Base-by-base conservation (phyloP, 2,329 filamentous ascomycete species). In the Colletotrichum sp. region DNA sequence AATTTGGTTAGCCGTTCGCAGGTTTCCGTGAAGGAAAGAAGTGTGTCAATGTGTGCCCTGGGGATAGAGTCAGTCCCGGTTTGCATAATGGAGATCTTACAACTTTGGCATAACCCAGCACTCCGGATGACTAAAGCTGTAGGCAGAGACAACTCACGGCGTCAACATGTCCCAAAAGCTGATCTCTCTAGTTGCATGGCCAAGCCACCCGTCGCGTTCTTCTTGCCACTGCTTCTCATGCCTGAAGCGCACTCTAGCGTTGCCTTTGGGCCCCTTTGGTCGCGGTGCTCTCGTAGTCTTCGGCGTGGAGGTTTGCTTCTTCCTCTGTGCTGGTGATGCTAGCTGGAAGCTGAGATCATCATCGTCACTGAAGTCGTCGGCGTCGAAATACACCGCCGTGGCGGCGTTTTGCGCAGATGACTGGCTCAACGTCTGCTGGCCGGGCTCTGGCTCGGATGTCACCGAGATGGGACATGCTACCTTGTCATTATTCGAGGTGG, bases 251-350 rank as follows among this genome's bases (percentile, higher is more conserved):
- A 44, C 19, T 44, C 5, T 44, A 2, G 39, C 39, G 11, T 1
- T 1, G 1, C 39, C 39, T 44, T 44, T 44, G 0, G 39, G 39
- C 3, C 39, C 39, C 1, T 44, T 44, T 19, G 39, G 39, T 44
- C 39, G 39, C 8, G 39, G 39, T 44, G 39, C 39, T 44, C 39
- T 44, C 0, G 39, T 0, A n/a, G 16, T 44, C 16, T 44, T 44
- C 16, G 39, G 16, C 19, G 16, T 44, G 1, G 39, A 44, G 5
- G 39, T 0, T 44, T 44, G 39, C 19, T 1, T 44, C 2, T 44
- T 9, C 8, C 8, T 44, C 1, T 19, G 0, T 0, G 39, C 8
- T 19, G 39, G 39, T 1, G 39, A 1, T 44, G 1, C 39, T 3
- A 44, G 39, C 39, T 44, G 8, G 39, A 44, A 44, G 39, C 39